A percentile compares a stretch with the other conserved stretches of the same genome.
phyloP scores from a whole-genome alignment of 176 grass and related monocot species.

The Alloteropsis semialata region DNA sequence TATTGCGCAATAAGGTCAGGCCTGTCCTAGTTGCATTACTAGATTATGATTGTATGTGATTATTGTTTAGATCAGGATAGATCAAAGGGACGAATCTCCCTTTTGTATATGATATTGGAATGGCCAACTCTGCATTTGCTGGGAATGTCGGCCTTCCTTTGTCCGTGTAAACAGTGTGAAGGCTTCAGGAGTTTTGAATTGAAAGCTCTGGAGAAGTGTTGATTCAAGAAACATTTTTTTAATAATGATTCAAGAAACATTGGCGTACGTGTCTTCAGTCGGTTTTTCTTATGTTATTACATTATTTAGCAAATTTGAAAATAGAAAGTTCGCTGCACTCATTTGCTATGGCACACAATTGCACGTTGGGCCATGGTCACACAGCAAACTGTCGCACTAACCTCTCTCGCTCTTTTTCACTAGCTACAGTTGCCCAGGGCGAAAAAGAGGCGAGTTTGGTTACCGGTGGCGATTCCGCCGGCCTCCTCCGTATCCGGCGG shows the following conservation, averaged over 20 bases:
- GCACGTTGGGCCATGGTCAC: background rate
- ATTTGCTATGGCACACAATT: background rate
- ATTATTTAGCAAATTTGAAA: background rate
- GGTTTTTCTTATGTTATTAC: background rate
- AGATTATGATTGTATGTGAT: constrained; percentile 36
- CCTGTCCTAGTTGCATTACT: constrained; percentile 19
- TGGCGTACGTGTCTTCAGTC: background rate
- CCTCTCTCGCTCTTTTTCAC: too few species aligned
- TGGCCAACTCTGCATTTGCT: constrained; percentile 21
- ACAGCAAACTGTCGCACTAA: background rate
- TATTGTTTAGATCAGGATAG: constrained; percentile 27
- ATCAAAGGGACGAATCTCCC: constrained; percentile 1
- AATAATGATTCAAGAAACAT: constrained; percentile 5
- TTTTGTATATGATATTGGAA: background rate
- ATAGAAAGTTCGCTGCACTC: too few species aligned
- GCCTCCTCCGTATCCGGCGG: too few species aligned
- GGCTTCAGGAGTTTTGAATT: background rate
- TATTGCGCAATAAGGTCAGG: constrained; percentile 27
- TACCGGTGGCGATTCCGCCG: too few species aligned
- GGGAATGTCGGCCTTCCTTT: constrained; percentile 22
- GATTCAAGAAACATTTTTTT: constrained; percentile 4
- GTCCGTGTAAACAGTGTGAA: constrained; percentile 10
- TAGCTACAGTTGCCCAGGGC: too few species aligned
- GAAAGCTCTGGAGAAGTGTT: background rate
- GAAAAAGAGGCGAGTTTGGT: too few species aligned